A percentile compares a stretch with the other conserved stretches of the same genome.
These are phyloP conservation scores for Glaciozyma antarctica DNA, from an alignment of 768 basidiomycete species.

Conservation along the genomic window DNA sequence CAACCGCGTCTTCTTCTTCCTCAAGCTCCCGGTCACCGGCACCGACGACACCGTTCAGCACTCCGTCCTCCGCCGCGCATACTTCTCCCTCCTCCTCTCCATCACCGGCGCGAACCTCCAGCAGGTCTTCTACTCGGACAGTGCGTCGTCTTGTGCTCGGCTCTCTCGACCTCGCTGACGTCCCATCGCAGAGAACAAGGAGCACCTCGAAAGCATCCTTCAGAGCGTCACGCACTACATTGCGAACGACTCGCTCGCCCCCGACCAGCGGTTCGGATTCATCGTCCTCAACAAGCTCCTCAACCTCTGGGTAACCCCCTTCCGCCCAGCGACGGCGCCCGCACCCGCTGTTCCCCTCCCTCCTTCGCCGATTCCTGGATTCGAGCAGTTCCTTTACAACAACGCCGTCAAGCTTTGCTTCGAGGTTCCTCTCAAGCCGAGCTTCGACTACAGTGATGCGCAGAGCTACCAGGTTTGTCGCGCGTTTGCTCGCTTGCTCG, in stretches of 20 bases:
- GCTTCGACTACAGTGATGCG: constrained; percentile 81
- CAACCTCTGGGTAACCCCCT: constrained; percentile 40
- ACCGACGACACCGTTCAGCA: constrained; percentile 78
- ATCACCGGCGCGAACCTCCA: constrained; percentile 74
- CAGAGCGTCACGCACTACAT: constrained; percentile 63
- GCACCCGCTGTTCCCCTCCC: constrained; percentile 41
- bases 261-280: constrained; percentile 68
- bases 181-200: constrained; percentile 52
- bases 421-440: constrained; percentile 62
- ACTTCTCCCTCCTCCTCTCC: constrained; percentile 68
- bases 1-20: constrained; percentile 63
- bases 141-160: constrained; percentile 46
- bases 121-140: constrained; percentile 73
- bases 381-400: constrained; percentile 85
- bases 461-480: constrained; percentile 66
- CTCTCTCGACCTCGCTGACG: constrained; percentile 9
- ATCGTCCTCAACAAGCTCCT: constrained; percentile 52
- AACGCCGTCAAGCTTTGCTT: constrained; percentile 73
- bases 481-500: neutral
- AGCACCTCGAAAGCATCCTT: constrained; percentile 58
- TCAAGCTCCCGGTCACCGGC: constrained; percentile 69
- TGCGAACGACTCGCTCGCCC: constrained; percentile 64
- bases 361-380: constrained; percentile 58
- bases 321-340: constrained; percentile 43
- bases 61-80: constrained; percentile 75